These are phyloP conservation scores for Mycena latifolia DNA, from an alignment of 768 basidiomycete species.

Conservation along the genomic window DNA sequence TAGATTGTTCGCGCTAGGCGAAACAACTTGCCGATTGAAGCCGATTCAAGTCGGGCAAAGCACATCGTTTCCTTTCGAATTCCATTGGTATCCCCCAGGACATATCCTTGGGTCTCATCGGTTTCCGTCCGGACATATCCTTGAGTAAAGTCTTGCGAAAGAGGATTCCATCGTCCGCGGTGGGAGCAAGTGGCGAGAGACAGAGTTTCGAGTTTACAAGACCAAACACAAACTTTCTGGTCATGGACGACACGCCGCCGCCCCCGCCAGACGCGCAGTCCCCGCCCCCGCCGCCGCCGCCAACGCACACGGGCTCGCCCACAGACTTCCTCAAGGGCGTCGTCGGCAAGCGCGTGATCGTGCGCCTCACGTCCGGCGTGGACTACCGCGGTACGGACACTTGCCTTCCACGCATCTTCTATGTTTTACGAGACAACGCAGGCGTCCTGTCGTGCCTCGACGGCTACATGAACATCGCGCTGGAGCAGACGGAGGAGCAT, in stretches of 20 bases:
- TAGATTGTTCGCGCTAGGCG: no score
- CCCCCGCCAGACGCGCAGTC: conserved; percentile 48
- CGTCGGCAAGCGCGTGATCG: conserved; percentile 95
- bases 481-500: conserved; percentile 98
- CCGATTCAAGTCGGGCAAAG: no score
- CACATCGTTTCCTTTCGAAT: no score
- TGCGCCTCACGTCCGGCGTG: conserved; percentile 90
- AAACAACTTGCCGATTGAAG: no score
- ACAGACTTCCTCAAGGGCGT: conserved; percentile 96
- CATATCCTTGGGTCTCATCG: no score
- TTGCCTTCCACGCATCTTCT: neutral
- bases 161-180: no score
- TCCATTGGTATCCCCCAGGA: no score
- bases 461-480: conserved; percentile 99
- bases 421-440: conserved; percentile 44
- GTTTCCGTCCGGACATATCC: no score
- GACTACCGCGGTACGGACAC: conserved; percentile 87
- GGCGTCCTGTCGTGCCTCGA: conserved; percentile 95
- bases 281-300: conserved; percentile 64
- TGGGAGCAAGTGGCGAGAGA: no score
- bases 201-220: neutral
- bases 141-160: no score
- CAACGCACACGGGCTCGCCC: conserved; percentile 77
- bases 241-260: conserved; percentile 44
- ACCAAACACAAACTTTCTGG: neutral